Evolutionary conservation across 768 basidiomycete genomes (phyloP), one percentile per base, ranked within the genome.

Genomic region (Hortiboletus campestris): DNA sequence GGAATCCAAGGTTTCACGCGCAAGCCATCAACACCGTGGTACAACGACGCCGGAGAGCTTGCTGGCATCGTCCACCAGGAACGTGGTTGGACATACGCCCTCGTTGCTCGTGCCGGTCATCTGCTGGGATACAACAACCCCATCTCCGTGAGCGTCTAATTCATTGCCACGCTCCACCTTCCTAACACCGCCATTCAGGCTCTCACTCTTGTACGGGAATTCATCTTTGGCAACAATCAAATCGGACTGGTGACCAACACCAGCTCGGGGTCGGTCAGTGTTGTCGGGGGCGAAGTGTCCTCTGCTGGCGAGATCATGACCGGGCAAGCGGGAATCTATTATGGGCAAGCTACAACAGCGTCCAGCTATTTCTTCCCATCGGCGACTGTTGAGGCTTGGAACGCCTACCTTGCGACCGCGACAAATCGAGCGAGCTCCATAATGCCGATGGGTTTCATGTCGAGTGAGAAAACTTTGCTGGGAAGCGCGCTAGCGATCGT

Each of bases 41-140:
- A 70, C 49, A 80, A 83, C 53, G 84, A 86, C 47, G 62, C 66
- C 0, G 81, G 81, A 14, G 71, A 80, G 46, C 76, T 82, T 46
- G 85, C 80, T 0, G 88, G 88, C 0, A 83, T 88, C 28, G 78
- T 89, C 17, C 86, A 87, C 62, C 86, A 88, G 66, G 88, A 89
- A 69, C 80, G 88, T 35, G 80, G 80, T 31, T 85, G 78, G 68
- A 77, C 67, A n/a, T 80, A 78, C 40, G 69, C 73, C 14, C 63
- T 80, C 25, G 63, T 76, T 35, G 64, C 63, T 22, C 67, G 63
- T 40, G 74, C 76, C 0, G 77, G 78, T 16, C 76, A 77, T 50
- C 69, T 76, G 22, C 61, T 77, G 2, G 67, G 68, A 0, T 46
- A 69, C 36, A 62, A 31, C 38, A 68, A 72, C 20, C 79, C 79